Percentiles rank a stretch among this genome's conserved stretches.
Conservation (phyloP, 306 rosid genomes). For the Herpetospermum pedunculosum region DNA sequence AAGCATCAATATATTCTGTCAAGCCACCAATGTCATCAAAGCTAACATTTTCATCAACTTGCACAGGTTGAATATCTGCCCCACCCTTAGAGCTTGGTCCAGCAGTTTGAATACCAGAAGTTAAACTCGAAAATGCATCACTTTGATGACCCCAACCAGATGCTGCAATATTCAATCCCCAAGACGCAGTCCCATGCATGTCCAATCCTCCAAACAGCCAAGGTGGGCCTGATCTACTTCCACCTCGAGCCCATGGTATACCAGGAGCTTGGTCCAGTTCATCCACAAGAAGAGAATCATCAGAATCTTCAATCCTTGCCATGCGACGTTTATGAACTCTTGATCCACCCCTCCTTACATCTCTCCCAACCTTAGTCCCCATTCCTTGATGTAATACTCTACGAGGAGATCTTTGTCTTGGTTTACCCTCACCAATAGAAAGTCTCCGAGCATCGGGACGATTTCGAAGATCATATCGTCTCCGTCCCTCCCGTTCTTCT, state of each 20-base stretch:
- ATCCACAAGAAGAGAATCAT: conserved; percentile 95
- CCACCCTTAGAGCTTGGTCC: conserved; percentile 99
- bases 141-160: conserved; percentile 99
- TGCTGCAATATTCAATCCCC: conserved; percentile 91
- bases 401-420: conserved; percentile 72
- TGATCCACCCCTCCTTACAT: conserved; percentile 84
- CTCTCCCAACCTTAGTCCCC: conserved; percentile 81
- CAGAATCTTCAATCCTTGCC: conserved; percentile 80
- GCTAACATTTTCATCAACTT: conserved; percentile 90
- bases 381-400: conserved; percentile 89
- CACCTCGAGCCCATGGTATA: conserved; percentile 88
- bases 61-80: conserved; percentile 95
- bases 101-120: conserved; percentile 97
- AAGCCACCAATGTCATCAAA: conserved; percentile 96
- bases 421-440: conserved; percentile 73
- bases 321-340: conserved; percentile 89
- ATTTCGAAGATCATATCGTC: conserved; percentile 92
- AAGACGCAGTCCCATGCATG: conserved; percentile 73
- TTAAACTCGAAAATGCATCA: conserved; percentile 63
- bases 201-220: conserved; percentile 94
- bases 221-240: conserved; percentile 80
- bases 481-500: conserved; percentile 84
- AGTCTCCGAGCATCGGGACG: conserved; percentile 83
- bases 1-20: conserved; percentile 76
- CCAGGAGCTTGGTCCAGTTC: conserved; percentile 95